phyloP scores from a whole-genome alignment of 805 yeast genomes.

The Yarrowia sp. region DNA sequence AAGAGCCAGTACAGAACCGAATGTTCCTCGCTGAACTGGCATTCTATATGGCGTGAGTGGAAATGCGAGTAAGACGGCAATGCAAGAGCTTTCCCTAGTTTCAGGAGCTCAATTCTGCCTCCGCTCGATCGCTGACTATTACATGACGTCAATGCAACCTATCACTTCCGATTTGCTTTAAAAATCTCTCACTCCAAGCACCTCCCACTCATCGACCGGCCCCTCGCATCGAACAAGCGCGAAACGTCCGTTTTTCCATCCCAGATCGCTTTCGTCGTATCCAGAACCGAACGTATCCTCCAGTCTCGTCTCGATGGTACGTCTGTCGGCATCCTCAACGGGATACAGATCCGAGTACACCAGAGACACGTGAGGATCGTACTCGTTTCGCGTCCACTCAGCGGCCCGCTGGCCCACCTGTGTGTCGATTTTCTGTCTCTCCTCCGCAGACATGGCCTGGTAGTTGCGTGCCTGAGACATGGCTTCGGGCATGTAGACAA shows the following conservation, averaged over 20 bases:
- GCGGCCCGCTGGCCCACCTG: constrained; percentile 57
- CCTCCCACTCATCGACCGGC: constrained; percentile 71
- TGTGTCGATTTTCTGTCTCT: constrained; percentile 44
- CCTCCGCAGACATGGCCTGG: constrained; percentile 46
- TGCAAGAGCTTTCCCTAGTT: too few relatives aligned
- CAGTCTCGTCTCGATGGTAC: constrained; percentile 68
- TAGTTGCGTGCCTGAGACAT: constrained; percentile 43
- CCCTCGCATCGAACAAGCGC: constrained; percentile 75
- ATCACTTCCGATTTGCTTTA: constrained; percentile 3
- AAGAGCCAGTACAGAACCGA: neutral
- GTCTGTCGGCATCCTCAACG: constrained; percentile 68
- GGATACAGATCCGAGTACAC: constrained; percentile 71
- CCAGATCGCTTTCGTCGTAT: constrained; percentile 51
- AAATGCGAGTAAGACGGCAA: too few relatives aligned
- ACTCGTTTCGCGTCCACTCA: constrained; percentile 64
- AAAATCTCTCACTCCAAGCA: constrained; percentile 57
- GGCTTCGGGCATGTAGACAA: constrained; percentile 47
- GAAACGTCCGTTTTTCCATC: constrained; percentile 74
- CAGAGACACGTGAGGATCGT: constrained; percentile 75
- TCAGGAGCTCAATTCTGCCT: too few relatives aligned
- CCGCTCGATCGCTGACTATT: neutral
- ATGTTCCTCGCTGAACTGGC: neutral
- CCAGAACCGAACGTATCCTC: constrained; percentile 66
- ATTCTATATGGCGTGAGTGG: constrained; percentile 4
- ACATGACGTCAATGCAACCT: neutral